A percentile compares a stretch with the other conserved stretches of the same genome.
Evolutionary conservation across 768 basidiomycete species (phyloP).

Genomic region (Boletus barrowsii): DNA sequence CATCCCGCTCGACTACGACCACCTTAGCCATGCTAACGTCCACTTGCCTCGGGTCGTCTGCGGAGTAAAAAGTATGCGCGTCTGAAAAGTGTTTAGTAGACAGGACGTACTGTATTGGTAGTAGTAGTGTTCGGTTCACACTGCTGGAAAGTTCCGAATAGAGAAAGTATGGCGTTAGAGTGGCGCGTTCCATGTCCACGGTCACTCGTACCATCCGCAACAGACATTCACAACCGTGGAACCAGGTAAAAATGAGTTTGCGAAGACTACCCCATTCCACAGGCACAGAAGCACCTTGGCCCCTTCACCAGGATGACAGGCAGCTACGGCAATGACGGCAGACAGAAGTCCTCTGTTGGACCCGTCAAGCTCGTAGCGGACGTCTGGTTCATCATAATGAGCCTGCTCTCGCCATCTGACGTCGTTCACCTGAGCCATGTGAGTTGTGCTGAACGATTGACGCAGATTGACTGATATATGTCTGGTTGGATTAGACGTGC

Average conservation of each 20-base stretch:
- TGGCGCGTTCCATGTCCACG: slow-evolving; percentile 14
- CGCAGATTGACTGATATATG: not conserved
- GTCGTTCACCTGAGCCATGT: slow-evolving; percentile 25
- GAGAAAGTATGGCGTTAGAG: slow-evolving; percentile 19
- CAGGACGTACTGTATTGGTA: too few species aligned
- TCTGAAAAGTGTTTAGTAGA: too few species aligned
- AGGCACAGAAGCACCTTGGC: not conserved
- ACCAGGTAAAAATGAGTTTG: slow-evolving; percentile 9
- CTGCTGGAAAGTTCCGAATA: too few species aligned
- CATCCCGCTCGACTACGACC: slow-evolving; percentile 21
- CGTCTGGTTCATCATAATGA: slow-evolving; percentile 30
- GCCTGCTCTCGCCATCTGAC: slow-evolving; percentile 24
- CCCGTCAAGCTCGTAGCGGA: slow-evolving; percentile 24
- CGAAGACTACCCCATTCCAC: not conserved
- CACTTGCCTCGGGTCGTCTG: not conserved
- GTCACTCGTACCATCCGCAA: not conserved
- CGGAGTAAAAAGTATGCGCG: too few species aligned
- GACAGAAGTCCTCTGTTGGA: not conserved
- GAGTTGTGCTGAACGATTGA: slow-evolving; percentile 6
- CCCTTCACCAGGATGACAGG: not conserved
- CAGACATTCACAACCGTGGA: slow-evolving; percentile 3
- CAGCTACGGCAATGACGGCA: not conserved
- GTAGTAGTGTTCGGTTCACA: too few species aligned
- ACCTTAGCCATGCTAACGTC: not conserved
- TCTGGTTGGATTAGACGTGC: slow-evolving; percentile 18